Conservation (phyloP, 169 alveolate species). For the Perkinsus olseni region DNA sequence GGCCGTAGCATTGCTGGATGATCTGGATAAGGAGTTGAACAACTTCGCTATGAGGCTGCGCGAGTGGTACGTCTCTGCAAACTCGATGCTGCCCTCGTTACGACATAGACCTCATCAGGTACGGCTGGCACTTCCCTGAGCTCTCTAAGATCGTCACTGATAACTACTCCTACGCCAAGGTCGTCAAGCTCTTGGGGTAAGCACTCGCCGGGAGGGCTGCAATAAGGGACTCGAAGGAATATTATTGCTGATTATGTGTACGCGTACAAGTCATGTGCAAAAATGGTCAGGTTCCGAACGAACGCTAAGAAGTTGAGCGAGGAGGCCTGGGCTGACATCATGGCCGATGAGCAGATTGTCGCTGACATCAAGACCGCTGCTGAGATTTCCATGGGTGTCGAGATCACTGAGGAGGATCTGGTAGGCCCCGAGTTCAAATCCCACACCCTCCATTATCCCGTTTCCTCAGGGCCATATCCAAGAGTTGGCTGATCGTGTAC, state of each 20-base stretch:
- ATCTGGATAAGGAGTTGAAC: slow-evolving; percentile 92
- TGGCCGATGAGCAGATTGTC: slow-evolving; percentile 72
- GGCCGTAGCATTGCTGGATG: slow-evolving; percentile 72
- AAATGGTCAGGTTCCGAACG: not conserved
- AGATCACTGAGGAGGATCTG: slow-evolving; percentile 92
- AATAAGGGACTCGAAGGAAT: no score
- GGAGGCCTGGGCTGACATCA: not conserved
- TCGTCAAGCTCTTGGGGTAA: slow-evolving; percentile 75
- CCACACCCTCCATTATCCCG: not conserved
- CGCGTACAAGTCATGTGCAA: no score
- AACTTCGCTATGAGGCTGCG: slow-evolving; percentile 97
- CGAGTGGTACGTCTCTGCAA: slow-evolving; percentile 61
- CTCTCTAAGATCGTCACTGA: slow-evolving; percentile 89
- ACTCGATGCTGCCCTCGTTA: no score
- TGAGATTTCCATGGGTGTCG: slow-evolving; percentile 99
- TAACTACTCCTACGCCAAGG: slow-evolving; percentile 80
- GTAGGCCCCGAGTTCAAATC: slow-evolving; percentile 1
- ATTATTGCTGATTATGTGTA: no score
- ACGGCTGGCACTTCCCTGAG: slow-evolving; percentile 99
- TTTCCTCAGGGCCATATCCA: slow-evolving; percentile 56
- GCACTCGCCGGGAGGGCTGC: slow-evolving; percentile 58
- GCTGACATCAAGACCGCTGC: slow-evolving; percentile 93
- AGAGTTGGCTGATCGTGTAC: slow-evolving; percentile 87
- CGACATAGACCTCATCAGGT: slow-evolving; percentile 52
- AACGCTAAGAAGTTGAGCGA: not conserved